Evolutionary conservation across 1,284 basidiomycete genomes (phyloP).

Genomic region (Fomitopsis palustris): DNA sequence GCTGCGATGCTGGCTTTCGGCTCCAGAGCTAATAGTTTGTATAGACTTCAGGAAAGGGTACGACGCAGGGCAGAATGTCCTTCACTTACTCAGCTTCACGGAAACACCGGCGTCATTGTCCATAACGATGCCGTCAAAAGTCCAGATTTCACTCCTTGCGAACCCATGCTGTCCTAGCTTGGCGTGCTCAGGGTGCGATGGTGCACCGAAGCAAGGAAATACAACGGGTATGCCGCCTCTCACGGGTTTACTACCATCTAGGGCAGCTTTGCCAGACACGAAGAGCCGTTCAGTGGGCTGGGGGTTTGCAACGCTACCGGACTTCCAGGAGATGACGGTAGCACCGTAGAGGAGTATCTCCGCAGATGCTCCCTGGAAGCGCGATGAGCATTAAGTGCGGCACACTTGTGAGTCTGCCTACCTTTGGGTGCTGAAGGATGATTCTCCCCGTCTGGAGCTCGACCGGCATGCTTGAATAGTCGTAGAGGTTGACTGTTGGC

Average conservation of each 20-base stretch:
- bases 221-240: conserved; percentile 85
- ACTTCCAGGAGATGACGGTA: conserved; percentile 78
- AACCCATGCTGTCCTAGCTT: conserved; percentile 83
- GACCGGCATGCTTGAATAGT: conserved; percentile 45
- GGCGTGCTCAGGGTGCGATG: conserved; percentile 68
- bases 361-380: conserved; percentile 59
- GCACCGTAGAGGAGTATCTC: conserved; percentile 81
- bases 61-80: not conserved
- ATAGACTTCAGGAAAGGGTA: not conserved
- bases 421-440: conserved; percentile 52
- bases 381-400: conserved; percentile 1
- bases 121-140: conserved; percentile 58
- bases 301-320: conserved; percentile 30
- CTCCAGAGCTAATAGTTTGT: conserved; percentile 45
- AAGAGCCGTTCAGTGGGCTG: conserved; percentile 68
- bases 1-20: conserved; percentile 56
- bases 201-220: conserved; percentile 85
- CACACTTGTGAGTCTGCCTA: conserved; percentile 14
- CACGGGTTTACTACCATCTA: conserved; percentile 73
- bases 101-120: conserved; percentile 73
- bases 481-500: too few relatives aligned
- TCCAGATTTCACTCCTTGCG: conserved; percentile 73
- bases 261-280: conserved; percentile 67
- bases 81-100: conserved; percentile 62
- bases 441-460: conserved; percentile 37